These are phyloP conservation scores for Blastocystis hominis DNA, from an alignment of 352 stramenopile species.

Conservation along the genomic window DNA sequence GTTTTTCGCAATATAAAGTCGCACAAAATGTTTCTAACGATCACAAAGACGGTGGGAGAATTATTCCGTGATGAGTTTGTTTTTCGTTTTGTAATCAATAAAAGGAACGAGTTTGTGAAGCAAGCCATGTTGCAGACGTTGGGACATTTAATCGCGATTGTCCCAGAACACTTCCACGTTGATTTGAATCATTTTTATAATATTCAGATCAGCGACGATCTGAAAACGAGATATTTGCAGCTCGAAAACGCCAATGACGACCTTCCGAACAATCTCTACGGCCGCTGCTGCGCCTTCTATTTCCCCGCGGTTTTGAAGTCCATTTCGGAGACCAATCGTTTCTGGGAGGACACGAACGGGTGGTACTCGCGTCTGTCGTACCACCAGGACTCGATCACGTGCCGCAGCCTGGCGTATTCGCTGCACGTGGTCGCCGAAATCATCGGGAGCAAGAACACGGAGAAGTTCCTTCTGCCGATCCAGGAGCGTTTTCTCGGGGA, in stretches of 20 bases:
- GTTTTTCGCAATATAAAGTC: slow-evolving; percentile 33
- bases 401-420: slow-evolving; percentile 4
- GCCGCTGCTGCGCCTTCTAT: slow-evolving; percentile 50
- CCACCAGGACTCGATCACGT: slow-evolving; percentile 12
- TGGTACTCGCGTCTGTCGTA: neutral
- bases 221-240: slow-evolving; percentile 42
- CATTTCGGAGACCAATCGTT: neutral
- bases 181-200: neutral
- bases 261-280: slow-evolving; percentile 36
- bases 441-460: neutral
- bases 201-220: slow-evolving; percentile 20
- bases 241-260: slow-evolving; percentile 40
- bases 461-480: slow-evolving; percentile 15
- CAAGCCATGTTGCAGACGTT: slow-evolving; percentile 47
- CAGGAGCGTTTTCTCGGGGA: slow-evolving; percentile 12
- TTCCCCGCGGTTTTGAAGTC: slow-evolving; percentile 25
- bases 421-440: slow-evolving; percentile 35
- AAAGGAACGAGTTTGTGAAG: slow-evolving; percentile 33
- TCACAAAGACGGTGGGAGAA: slow-evolving; percentile 29
- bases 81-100: neutral
- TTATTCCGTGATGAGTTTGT: slow-evolving; percentile 33
- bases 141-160: slow-evolving; percentile 18
- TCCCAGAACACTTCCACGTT: slow-evolving; percentile 5
- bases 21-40: slow-evolving; percentile 22
- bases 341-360: slow-evolving; percentile 48